Conservation (phyloP, 768 basidiomycete species). For the Mycena venus region DNA sequence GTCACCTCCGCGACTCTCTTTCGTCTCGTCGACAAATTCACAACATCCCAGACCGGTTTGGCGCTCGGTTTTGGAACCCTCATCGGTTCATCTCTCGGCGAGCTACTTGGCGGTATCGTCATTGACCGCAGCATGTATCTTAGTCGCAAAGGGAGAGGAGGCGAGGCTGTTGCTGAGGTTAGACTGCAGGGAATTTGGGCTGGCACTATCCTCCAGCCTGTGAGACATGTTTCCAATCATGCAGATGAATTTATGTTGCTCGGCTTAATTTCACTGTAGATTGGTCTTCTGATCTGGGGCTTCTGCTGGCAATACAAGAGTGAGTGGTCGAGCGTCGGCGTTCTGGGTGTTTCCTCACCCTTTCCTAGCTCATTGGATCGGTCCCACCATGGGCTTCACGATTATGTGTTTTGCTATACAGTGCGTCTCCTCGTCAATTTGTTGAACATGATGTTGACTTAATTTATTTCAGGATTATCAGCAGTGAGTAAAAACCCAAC, state of each 20-base stretch:
- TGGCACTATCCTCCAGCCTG: slow-evolving; percentile 31
- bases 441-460: background rate
- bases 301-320: slow-evolving; percentile 35
- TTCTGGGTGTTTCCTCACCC: too few relatives aligned
- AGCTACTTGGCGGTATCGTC: slow-evolving; percentile 32
- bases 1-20: slow-evolving; percentile 38
- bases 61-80: slow-evolving; percentile 33
- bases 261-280: background rate
- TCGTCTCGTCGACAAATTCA: slow-evolving; percentile 23
- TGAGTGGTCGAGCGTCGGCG: background rate
- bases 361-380: slow-evolving; percentile 30
- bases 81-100: slow-evolving; percentile 29
- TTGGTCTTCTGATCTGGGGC: slow-evolving; percentile 34
- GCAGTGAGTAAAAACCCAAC: background rate
- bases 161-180: slow-evolving; percentile 29
- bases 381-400: slow-evolving; percentile 28
- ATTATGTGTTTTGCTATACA: slow-evolving; percentile 32
- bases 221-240: background rate
- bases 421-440: background rate
- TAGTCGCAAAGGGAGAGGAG: slow-evolving; percentile 19
- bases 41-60: slow-evolving; percentile 30
- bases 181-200: slow-evolving; percentile 32
- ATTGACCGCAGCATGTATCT: slow-evolving; percentile 32
- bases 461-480: slow-evolving; percentile 15
- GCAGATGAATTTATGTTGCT: background rate